Conservation (phyloP, 1,139 yeast species). For the Kodamaea arcana region DNA sequence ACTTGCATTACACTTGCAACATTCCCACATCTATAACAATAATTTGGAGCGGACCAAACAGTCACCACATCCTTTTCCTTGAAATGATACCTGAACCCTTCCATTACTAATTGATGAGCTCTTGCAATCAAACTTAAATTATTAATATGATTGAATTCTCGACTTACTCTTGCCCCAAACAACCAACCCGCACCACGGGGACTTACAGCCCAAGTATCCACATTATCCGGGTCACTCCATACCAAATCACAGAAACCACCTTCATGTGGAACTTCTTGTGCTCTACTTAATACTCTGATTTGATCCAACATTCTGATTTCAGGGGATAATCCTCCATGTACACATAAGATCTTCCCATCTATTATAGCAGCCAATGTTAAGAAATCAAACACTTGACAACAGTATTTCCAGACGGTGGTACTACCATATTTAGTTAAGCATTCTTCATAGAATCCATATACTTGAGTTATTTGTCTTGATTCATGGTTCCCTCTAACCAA, state of each 20-base stretch:
- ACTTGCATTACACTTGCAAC: slow-evolving; percentile 98
- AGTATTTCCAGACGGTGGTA: slow-evolving; percentile 96
- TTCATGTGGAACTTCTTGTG: slow-evolving; percentile 99
- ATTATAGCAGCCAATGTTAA: slow-evolving; percentile 90
- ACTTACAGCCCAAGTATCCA: slow-evolving; percentile 97
- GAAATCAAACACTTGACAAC: slow-evolving; percentile 94
- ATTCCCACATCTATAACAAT: slow-evolving; percentile 96
- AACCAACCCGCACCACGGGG: slow-evolving; percentile 99
- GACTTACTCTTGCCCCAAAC: slow-evolving; percentile 87
- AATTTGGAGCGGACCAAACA: slow-evolving; percentile 97
- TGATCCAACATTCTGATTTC: slow-evolving; percentile 96
- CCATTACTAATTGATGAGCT: slow-evolving; percentile 98
- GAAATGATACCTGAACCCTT: slow-evolving; percentile 93
- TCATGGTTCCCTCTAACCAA: slow-evolving; percentile 93
- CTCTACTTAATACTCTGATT: slow-evolving; percentile 87
- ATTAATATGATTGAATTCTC: slow-evolving; percentile 92
- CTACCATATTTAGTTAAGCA: slow-evolving; percentile 89
- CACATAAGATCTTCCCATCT: slow-evolving; percentile 89
- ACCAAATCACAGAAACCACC: slow-evolving; percentile 97
- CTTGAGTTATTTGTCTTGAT: slow-evolving; percentile 92
- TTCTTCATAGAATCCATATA: slow-evolving; percentile 88
- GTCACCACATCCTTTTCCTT: slow-evolving; percentile 94
- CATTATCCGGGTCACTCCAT: slow-evolving; percentile 98
- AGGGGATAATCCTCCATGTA: slow-evolving; percentile 97
- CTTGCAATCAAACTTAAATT: slow-evolving; percentile 85